phyloP scores from a whole-genome alignment of 2,329 filamentous ascomycete species.

The Epichloe gansuensis region DNA sequence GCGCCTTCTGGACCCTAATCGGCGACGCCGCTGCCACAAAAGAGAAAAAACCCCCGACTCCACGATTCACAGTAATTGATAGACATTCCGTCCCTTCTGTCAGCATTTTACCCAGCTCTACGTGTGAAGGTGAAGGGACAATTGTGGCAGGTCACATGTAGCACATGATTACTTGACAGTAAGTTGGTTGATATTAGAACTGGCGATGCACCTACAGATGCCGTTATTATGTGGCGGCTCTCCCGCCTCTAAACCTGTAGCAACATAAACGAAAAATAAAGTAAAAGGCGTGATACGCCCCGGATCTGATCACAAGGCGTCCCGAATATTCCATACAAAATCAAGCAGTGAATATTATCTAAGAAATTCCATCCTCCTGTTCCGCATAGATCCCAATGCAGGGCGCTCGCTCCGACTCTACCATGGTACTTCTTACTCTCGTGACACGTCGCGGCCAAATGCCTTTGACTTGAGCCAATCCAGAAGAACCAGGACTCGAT shows the following conservation, averaged over 20 bases:
- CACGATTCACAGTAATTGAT: no score
- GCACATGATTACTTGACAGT: background rate
- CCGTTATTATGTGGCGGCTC: background rate
- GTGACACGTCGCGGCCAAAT: conserved; percentile 88
- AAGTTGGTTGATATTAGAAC: background rate
- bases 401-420: background rate
- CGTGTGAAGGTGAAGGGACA: no score
- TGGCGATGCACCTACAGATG: background rate
- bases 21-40: no score
- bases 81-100: no score
- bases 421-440: conserved; percentile 42
- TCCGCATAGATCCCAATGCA: background rate
- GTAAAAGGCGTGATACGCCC: background rate
- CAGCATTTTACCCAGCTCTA: no score
- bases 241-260: background rate
- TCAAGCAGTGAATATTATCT: background rate
- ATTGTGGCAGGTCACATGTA: no score
- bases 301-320: background rate
- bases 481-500: conserved; percentile 80
- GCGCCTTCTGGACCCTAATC: no score
- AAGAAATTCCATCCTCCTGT: background rate
- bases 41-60: no score
- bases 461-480: conserved; percentile 97
- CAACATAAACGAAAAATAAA: background rate
- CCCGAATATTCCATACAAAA: background rate